Base-by-base conservation (phyloP, 2,329 filamentous ascomycete genomes). In the Alternaria viburni region DNA sequence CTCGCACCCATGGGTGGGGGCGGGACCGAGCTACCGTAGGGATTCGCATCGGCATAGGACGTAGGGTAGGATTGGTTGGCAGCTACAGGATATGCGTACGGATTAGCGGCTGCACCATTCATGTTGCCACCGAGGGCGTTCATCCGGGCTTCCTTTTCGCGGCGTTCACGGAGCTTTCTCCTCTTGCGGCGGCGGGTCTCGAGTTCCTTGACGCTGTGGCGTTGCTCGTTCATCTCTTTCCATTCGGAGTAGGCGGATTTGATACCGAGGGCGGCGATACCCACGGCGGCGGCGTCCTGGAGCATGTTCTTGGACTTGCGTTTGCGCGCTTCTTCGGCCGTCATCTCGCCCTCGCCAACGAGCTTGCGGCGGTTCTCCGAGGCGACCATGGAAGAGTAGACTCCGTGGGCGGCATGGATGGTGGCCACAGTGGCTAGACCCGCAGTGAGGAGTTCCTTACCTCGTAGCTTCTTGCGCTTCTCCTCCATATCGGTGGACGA, bases 401-500 rank as follows among this genome's bases (percentile, higher is more conserved):
- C 83, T 65, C 84, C 86, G 75, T 91, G 88, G 13, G 87, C 89
- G 23, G 89, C 89, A 79, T 91, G 89, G 66, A 91, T 90, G 26
- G 89, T 91, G 41, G 89, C 89, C 62, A 91, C 86, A 61, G 88
- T 89, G 57, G 89, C 89, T 62, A 91, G 81, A 66, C 89, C 88
- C 58, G 88, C 86, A 68, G 88, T 90, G 67, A 91, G 76, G 73
- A 90, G 78, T 83, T 90, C 87, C 80, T 90, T 90, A 78, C 87
- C 86, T 82, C 85, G 85, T 82, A 90, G 84, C 75, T 90, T 89
- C 79, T 89, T 90, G 57, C 85, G 83, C 73, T 83, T 81, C 69
- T 86, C 83, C 74, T 89, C 88, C 81, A 91, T 88, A 74, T 89
- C 88, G 72, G 85, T 85, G 76, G 86, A 87, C 67, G 84, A 86